Base-by-base conservation (phyloP, 2,329 filamentous ascomycete genomes). In the Diaporthe aspalathi region DNA sequence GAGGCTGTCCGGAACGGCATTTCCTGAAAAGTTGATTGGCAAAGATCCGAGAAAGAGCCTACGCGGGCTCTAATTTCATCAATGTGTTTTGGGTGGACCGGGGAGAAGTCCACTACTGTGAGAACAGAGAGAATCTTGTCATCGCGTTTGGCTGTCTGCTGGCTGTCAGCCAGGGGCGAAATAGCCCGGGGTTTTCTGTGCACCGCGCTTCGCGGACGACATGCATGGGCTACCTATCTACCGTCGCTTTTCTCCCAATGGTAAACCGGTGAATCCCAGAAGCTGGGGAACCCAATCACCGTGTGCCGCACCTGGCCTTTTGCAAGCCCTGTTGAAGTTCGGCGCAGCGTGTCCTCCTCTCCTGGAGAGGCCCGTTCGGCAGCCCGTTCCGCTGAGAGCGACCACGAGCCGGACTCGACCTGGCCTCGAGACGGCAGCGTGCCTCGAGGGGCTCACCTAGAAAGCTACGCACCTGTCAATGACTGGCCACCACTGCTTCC, bases 1-100 rank as follows among this genome's bases (percentile, higher is more conserved):
- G 38, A 45, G n/a, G 70, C 70, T 72, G 70, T 70, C 70, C 67
- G 70, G 70, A 67, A 70, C 70, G 70, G 71, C 54, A 63, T 38
- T 29, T 47, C 40, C 53, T 67, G 32, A 24, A 45, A 50, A 49
- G 38, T 22, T 68, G 53, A 68, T 49, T 60, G 66, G 66, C 52
- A 45, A 52, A 40, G 63, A 38, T 38, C 20, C 38, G 60, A 63
- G 43, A 63, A 32, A 69, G n/a, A 69, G 43, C 66, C 24, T 63
- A 52, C 62, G 53, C 53, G 56, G 52, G 53, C 20, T 24, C 38
- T 29, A 38, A 57, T 16, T n/a, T 68, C 22, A 52, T 40, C 32
- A 6, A 24, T 45, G 29, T n/a, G 24, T 43, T 49, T 53, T 8
- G 16, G 22, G 29, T 8, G 40, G 24, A 12, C 35, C 6, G 35